A percentile compares a stretch with the other conserved stretches of the same genome.
Evolutionary conservation across 176 grass and related monocot genomes (phyloP).

Genomic region (Oryza glaberrima): DNA sequence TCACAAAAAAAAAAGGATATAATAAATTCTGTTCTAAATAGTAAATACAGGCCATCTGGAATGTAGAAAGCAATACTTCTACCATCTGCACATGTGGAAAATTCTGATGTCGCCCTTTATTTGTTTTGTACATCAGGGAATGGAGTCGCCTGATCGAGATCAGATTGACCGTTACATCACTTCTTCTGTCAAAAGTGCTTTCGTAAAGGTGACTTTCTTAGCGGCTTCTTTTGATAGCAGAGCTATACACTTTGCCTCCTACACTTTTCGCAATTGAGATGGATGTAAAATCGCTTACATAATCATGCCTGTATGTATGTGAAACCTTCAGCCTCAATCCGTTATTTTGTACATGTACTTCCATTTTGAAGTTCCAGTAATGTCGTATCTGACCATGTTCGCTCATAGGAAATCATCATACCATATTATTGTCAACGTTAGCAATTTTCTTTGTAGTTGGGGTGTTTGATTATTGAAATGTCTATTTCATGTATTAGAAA

Average conservation of each 20-base stretch:
- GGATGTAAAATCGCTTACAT: constrained; percentile 29
- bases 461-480: not conserved
- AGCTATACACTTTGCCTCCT: constrained; percentile 27
- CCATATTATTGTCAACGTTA: constrained; percentile 10
- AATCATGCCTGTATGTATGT: constrained; percentile 17
- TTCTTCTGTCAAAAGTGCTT: constrained; percentile 93
- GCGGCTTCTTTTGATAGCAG: constrained; percentile 34
- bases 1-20: constrained; percentile 4
- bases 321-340: constrained; percentile 24
- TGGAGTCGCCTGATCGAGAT: constrained; percentile 69
- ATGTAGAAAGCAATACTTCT: constrained; percentile 7
- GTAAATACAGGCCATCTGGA: constrained; percentile 4
- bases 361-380: constrained; percentile 19
- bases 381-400: constrained; percentile 28
- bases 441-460: constrained; percentile 33
- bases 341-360: constrained; percentile 3
- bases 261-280: constrained; percentile 22
- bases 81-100: constrained; percentile 33
- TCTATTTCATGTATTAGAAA: constrained; percentile 12
- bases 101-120: constrained; percentile 23
- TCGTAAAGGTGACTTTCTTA: constrained; percentile 71
- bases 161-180: constrained; percentile 93
- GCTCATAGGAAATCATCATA: constrained; percentile 5
- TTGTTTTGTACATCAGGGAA: constrained; percentile 58
- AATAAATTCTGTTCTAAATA: constrained; percentile 32